Conservation (phyloP, 345 rosid species). For the Cochlearia excelsa region DNA sequence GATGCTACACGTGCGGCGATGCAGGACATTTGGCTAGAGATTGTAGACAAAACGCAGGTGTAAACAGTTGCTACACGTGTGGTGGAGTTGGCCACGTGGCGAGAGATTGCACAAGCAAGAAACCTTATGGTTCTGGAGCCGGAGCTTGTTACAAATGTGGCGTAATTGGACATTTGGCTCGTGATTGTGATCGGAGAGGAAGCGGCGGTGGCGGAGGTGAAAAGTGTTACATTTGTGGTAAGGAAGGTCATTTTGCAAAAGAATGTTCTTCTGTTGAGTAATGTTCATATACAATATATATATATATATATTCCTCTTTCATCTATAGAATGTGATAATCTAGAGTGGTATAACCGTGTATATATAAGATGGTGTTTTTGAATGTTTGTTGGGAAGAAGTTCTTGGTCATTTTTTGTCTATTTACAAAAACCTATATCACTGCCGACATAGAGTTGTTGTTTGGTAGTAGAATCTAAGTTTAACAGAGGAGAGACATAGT, state of each 20-base stretch:
- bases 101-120: conserved; percentile 39
- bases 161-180: conserved; percentile 38
- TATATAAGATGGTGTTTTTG: conserved; percentile 10
- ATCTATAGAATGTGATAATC: conserved; percentile 18
- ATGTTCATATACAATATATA: conserved; percentile 23
- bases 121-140: conserved; percentile 19
- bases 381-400: conserved; percentile 11
- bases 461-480: no score
- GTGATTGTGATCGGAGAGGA: conserved; percentile 41
- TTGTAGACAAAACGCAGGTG: conserved; percentile 37
- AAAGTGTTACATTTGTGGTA: conserved; percentile 48
- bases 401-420: background rate
- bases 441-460: conserved; percentile 1
- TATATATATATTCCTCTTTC: background rate
- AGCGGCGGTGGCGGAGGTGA: conserved; percentile 30
- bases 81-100: conserved; percentile 41
- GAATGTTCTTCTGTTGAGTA: conserved; percentile 42
- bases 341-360: background rate
- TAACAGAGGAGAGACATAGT: no score
- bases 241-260: conserved; percentile 51
- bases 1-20: conserved; percentile 49
- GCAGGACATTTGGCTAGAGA: conserved; percentile 54
- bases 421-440: conserved; percentile 14
- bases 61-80: conserved; percentile 39
- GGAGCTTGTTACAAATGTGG: conserved; percentile 42